Conservation (phyloP, 2,329 filamentous ascomycete genomes). For the Amauroascus verrucosus region DNA sequence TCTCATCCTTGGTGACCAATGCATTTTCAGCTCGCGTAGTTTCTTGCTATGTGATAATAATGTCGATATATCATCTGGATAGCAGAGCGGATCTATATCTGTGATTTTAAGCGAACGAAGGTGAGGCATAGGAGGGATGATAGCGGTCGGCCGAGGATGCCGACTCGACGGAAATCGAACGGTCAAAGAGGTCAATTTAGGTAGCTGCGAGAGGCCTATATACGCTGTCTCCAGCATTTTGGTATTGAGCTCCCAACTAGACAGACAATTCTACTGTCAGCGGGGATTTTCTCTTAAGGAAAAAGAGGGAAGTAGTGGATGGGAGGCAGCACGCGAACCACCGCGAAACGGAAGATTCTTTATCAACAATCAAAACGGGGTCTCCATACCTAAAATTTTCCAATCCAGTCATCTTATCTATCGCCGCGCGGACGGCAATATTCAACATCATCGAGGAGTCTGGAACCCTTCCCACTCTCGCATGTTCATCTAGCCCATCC, state of each 20-base stretch:
- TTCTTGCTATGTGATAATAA: conserved; percentile 46
- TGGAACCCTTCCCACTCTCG: conserved; percentile 48
- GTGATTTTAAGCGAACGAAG: conserved; percentile 45
- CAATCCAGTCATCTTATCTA: conserved; percentile 50
- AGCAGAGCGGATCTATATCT: conserved; percentile 54
- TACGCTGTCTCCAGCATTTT: conserved; percentile 52
- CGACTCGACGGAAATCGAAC: conserved; percentile 48
- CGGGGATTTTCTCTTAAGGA: no score
- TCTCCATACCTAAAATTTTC: conserved; percentile 41
- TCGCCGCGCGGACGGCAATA: conserved; percentile 47
- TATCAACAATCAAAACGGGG: not conserved
- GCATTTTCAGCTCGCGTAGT: conserved; percentile 46
- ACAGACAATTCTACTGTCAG: conserved; percentile 1
- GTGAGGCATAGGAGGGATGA: conserved; percentile 48
- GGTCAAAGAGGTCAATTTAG: conserved; percentile 44
- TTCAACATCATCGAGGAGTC: conserved; percentile 56
- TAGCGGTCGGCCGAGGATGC: conserved; percentile 46
- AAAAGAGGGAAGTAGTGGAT: not conserved
- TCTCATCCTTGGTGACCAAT: conserved; percentile 54
- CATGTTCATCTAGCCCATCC: conserved; percentile 47
- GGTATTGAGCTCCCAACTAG: conserved; percentile 50
- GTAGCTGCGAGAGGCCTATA: conserved; percentile 43
- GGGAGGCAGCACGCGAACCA: no score
- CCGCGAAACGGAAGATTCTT: not conserved
- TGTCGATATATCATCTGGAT: conserved; percentile 52